Percentiles rank a stretch among this genome's conserved stretches.
Conservation (phyloP, 306 rosid genomes). For the Quercus bicolor region DNA sequence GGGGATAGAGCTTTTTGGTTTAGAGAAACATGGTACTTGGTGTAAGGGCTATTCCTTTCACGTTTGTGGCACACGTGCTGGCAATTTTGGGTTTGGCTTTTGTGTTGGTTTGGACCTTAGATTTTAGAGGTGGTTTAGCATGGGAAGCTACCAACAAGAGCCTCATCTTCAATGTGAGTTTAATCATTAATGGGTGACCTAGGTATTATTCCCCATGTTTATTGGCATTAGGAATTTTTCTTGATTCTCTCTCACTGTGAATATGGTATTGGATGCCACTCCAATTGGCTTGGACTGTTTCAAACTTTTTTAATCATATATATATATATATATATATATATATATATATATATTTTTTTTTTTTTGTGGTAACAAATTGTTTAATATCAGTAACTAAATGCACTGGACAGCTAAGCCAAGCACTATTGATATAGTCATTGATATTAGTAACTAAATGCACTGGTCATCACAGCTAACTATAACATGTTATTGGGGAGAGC, state of each 20-base stretch:
- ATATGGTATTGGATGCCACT: constrained; percentile 4
- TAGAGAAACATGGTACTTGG: constrained; percentile 41
- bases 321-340: too few relatives aligned
- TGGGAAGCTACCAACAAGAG: constrained; percentile 62
- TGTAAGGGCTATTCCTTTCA: constrained; percentile 52
- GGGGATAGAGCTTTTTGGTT: background rate
- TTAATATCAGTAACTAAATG: too few relatives aligned
- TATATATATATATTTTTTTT: too few relatives aligned
- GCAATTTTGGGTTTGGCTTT: constrained; percentile 39
- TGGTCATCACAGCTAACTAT: too few relatives aligned
- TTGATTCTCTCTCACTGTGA: background rate
- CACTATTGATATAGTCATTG: too few relatives aligned
- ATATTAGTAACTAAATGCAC: too few relatives aligned
- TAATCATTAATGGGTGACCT: background rate
- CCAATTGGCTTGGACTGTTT: background rate
- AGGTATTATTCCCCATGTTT: background rate
- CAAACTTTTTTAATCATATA: background rate
- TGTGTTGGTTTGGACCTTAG: constrained; percentile 60
- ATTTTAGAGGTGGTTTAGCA: constrained; percentile 82
- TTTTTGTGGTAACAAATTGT: too few relatives aligned
- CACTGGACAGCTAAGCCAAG: too few relatives aligned
- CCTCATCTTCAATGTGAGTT: constrained; percentile 81
- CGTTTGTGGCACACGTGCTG: constrained; percentile 51
- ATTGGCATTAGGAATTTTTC: background rate
- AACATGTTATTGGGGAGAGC: too few relatives aligned